phyloP scores from a whole-genome alignment of 208 protist genomes.

The Trypanosoma melophagium region DNA sequence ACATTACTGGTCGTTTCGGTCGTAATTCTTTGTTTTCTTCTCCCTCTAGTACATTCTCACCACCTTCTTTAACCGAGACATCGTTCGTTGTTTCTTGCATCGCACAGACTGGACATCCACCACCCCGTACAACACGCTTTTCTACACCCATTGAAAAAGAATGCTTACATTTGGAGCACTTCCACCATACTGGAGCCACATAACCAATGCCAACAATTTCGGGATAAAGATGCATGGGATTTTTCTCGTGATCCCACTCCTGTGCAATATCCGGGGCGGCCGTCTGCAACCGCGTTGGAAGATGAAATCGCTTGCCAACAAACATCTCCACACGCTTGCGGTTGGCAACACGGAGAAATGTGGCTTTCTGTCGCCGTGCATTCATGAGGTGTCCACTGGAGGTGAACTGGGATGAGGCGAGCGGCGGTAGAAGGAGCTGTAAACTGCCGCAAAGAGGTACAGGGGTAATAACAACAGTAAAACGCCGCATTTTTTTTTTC shows the following conservation, averaged over 20 bases:
- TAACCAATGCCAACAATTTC: conserved; percentile 84
- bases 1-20: conserved; percentile 71
- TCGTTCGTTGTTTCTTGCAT: neutral
- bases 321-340: conserved; percentile 86
- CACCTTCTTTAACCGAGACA: neutral
- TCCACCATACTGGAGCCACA: conserved; percentile 78
- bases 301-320: conserved; percentile 76
- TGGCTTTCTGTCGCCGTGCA: conserved; percentile 32
- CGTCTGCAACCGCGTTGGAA: conserved; percentile 79
- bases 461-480: conserved; percentile 1
- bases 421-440: neutral
- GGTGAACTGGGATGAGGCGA: neutral
- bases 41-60: conserved; percentile 41
- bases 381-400: neutral
- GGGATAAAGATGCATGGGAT: conserved; percentile 82
- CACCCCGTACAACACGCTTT: conserved; percentile 86
- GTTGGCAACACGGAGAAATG: conserved; percentile 70
- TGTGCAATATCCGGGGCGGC: conserved; percentile 82
- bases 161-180: conserved; percentile 51
- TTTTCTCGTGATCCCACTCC: conserved; percentile 88
- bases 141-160: conserved; percentile 84
- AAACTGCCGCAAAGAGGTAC: conserved; percentile 3
- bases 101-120: conserved; percentile 65
- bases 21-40: conserved; percentile 62
- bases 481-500: neutral